phyloP scores from a whole-genome alignment of 2,329 filamentous ascomycete genomes.

The Penicillium polonicum region DNA sequence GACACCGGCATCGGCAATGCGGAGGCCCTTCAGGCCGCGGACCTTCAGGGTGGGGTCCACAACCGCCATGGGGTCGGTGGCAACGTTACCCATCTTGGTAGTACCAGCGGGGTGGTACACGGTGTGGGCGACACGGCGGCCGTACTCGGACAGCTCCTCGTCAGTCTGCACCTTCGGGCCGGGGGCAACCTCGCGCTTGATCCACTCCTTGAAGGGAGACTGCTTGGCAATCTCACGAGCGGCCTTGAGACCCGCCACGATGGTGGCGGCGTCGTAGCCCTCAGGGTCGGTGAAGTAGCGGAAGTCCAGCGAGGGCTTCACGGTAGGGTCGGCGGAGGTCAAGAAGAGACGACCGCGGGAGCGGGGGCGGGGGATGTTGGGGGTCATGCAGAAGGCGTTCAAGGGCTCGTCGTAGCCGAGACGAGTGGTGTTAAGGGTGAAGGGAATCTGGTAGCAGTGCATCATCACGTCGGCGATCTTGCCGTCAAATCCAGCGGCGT shows the following conservation, averaged over 20 bases:
- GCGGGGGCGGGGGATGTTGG: conserved; percentile 81
- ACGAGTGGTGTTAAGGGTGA: conserved; percentile 79
- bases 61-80: conserved; percentile 68
- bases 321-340: conserved; percentile 69
- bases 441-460: conserved; percentile 96
- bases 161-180: conserved; percentile 72
- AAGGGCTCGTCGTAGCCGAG: conserved; percentile 71
- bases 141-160: conserved; percentile 79
- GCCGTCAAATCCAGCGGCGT: conserved; percentile 68
- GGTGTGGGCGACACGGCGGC: conserved; percentile 76
- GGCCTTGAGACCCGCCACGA: conserved; percentile 73
- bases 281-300: conserved; percentile 85
- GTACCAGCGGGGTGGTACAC: conserved; percentile 89
- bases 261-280: conserved; percentile 79
- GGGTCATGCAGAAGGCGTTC: conserved; percentile 90
- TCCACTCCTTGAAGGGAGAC: conserved; percentile 76
- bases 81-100: conserved; percentile 81
- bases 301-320: conserved; percentile 84
- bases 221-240: conserved; percentile 75
- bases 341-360: conserved; percentile 76
- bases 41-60: conserved; percentile 75
- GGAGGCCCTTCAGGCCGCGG: conserved; percentile 67
- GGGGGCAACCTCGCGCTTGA: conserved; percentile 77
- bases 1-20: conserved; percentile 82
- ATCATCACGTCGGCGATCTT: conserved; percentile 87